Conservation (phyloP, 1,139 yeast genomes). For the Nadsonia starkeyi-henricii region DNA sequence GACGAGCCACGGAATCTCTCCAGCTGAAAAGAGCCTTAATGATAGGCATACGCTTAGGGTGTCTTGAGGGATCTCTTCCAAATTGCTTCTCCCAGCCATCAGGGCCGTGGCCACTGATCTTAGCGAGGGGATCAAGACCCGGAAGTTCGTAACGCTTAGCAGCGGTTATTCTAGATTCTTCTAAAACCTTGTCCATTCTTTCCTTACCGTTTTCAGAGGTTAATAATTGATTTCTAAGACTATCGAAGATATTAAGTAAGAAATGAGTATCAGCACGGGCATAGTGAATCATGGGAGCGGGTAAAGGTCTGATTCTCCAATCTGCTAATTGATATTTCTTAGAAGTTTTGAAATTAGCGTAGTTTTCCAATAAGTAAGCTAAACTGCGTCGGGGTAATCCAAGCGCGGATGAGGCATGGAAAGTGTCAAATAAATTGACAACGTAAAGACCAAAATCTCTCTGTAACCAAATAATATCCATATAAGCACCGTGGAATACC, state of each 20-base stretch:
- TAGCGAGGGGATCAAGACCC: conserved; percentile 17
- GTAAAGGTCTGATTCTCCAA: conserved; percentile 87
- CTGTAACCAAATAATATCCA: conserved; percentile 96
- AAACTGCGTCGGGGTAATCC: conserved; percentile 73
- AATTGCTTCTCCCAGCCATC: conserved; percentile 14
- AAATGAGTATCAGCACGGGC: conserved; percentile 96
- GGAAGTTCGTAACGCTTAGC: conserved; percentile 56
- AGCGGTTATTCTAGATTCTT: conserved; percentile 71
- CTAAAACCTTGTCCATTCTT: conserved; percentile 48
- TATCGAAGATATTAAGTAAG: conserved; percentile 65
- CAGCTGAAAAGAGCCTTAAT: conserved; percentile 56
- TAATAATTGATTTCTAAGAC: conserved; percentile 50
- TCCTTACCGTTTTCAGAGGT: conserved; percentile 22
- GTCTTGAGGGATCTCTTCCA: not conserved
- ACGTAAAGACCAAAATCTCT: conserved; percentile 86
- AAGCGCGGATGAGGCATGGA: conserved; percentile 68
- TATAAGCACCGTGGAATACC: conserved; percentile 90
- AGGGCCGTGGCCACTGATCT: conserved; percentile 11
- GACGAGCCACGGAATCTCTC: conserved; percentile 69
- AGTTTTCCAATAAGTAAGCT: conserved; percentile 69
- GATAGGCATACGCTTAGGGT: conserved; percentile 17
- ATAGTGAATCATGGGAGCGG: conserved; percentile 62
- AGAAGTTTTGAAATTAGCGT: conserved; percentile 75
- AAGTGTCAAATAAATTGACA: conserved; percentile 86
- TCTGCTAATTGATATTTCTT: conserved; percentile 94